Evolutionary conservation across 2,329 filamentous ascomycete genomes (phyloP), one percentile per base, ranked within the genome.

Genomic region (Pseudogymnoascus sp.): DNA sequence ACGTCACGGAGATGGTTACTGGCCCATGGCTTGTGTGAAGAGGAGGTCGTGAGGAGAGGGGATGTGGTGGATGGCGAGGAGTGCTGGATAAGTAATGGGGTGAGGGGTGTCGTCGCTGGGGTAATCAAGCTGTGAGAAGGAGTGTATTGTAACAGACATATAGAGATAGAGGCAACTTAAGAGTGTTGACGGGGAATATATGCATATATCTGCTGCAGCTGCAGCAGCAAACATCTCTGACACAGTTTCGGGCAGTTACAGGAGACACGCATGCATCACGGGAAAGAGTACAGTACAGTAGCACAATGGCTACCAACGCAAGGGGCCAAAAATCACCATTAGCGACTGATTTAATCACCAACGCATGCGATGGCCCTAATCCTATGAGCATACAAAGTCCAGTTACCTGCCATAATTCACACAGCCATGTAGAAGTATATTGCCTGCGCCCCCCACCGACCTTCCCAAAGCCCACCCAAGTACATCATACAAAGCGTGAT

Each of bases 21-120:
- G 39, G 81, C 86, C 62, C 81, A 76, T 59, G 79, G 79, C 82
- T 84, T 94, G 45, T 91, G 82, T 59, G 76, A 79, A 28, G 88
- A 95, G 68, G 80, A 84, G 63, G 72, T 75, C 2, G 76, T 96
- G 13, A 71, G 71, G n/a, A 76, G 76, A 2, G 74, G 78, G 10
- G 84, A 84, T 5, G 71, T 96, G 10, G 69, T 77, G 3, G 78
- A 89, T 64, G 89, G 86, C 0, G 92, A 96, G 71, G 79, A 85
- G 59, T 88, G 92, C 63, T 95, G 90, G 88, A 74, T 96, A 59
- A 96, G 91, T 71, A 96, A 92, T 71, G 91, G 89, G 0, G 87
- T 92, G 1, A 81, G 88, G 64, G 92, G 92, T 0, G 96, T 95
- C 65, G 76, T 85, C 10, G 75, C 71, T 61, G 82, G 80, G 0